Evolutionary conservation across 148 eudicot species (phyloP).

Genomic region (Heliosperma pusillum): DNA sequence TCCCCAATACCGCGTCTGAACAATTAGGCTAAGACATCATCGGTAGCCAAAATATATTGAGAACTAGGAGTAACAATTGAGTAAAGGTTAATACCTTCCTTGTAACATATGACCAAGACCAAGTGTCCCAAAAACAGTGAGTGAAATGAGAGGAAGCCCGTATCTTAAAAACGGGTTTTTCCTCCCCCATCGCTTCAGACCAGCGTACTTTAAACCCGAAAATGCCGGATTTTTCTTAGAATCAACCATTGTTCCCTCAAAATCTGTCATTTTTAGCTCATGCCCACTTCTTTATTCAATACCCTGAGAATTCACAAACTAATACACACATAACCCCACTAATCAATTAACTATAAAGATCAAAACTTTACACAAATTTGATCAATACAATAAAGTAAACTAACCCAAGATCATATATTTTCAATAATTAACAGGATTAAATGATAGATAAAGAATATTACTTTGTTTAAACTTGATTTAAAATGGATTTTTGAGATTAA

Average conservation of each 20-base stretch:
- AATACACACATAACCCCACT: neutral
- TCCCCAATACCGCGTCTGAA: neutral
- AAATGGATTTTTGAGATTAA: neutral
- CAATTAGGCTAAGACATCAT: neutral
- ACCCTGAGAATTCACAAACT: neutral
- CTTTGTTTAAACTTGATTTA: neutral
- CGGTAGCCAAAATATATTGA: neutral
- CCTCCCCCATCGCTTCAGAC: slow-evolving; percentile 74
- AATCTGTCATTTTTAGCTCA: slow-evolving; percentile 32
- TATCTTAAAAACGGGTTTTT: slow-evolving; percentile 82
- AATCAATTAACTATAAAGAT: neutral
- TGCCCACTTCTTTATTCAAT: slow-evolving; percentile 3
- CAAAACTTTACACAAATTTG: neutral
- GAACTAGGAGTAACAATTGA: neutral
- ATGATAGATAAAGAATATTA: neutral
- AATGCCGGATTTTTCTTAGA: slow-evolving; percentile 33
- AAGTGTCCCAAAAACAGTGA: slow-evolving; percentile 75
- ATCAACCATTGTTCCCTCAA: slow-evolving; percentile 23
- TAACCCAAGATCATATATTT: neutral
- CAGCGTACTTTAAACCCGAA: slow-evolving; percentile 39
- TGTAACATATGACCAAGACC: slow-evolving; percentile 94
- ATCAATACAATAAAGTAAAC: neutral
- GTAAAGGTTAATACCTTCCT: slow-evolving; percentile 58
- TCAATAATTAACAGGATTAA: neutral
- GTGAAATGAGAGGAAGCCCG: slow-evolving; percentile 92